phyloP scores from a whole-genome alignment of 495 filamentous ascomycete genomes.

The Annulohypoxylon moriforme region DNA sequence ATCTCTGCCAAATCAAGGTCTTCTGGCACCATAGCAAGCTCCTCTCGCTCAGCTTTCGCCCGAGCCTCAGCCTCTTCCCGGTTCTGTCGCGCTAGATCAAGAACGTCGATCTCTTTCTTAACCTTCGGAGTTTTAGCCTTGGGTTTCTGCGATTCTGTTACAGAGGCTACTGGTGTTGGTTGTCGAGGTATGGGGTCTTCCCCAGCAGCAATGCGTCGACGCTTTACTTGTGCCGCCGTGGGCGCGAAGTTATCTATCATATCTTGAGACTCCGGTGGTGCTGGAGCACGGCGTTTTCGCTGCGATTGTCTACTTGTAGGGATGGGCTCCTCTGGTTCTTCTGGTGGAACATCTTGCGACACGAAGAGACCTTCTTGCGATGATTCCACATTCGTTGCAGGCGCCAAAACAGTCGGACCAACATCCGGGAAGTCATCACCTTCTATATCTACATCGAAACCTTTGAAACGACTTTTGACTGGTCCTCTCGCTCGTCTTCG shows the following conservation, averaged over 20 bases:
- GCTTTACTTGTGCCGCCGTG: conserved; percentile 77
- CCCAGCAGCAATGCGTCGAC: conserved; percentile 66
- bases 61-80: conserved; percentile 76
- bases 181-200: conserved; percentile 51
- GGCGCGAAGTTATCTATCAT: conserved; percentile 74
- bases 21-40: conserved; percentile 61
- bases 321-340: conserved; percentile 30
- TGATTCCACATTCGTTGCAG: conserved; percentile 25
- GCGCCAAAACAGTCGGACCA: conserved; percentile 14
- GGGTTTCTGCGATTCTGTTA: conserved; percentile 12
- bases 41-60: conserved; percentile 68
- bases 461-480: conserved; percentile 74
- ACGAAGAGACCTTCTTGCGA: conserved; percentile 55
- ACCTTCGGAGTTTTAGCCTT: conserved; percentile 47
- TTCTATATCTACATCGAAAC: conserved; percentile 65
- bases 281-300: conserved; percentile 60
- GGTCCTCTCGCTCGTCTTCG: conserved; percentile 53
- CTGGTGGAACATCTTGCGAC: conserved; percentile 39
- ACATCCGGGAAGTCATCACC: conserved; percentile 44
- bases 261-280: conserved; percentile 55
- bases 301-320: conserved; percentile 48
- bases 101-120: conserved; percentile 73
- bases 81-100: conserved; percentile 73
- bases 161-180: conserved; percentile 34
- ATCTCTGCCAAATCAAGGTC: conserved; percentile 75